These are phyloP conservation scores for Pseudozyma thailandica DNA, from an alignment of 1,284 basidiomycete genomes.

Conservation along the genomic window DNA sequence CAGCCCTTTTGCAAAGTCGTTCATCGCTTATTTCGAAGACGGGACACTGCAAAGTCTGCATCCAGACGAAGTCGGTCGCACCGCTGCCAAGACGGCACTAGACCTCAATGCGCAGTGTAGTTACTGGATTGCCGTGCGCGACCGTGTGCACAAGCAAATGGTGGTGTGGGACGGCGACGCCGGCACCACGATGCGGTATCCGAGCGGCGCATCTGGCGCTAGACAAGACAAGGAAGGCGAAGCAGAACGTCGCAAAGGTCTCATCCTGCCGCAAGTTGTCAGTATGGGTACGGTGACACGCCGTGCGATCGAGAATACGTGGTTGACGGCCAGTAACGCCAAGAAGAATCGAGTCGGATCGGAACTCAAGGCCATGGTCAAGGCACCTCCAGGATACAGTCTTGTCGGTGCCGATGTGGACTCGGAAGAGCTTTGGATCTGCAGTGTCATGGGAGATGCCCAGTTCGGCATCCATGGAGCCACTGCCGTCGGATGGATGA, in stretches of 20 bases:
- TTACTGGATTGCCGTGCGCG: constrained; percentile 96
- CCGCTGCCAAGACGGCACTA: constrained; percentile 83
- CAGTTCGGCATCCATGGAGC: constrained; percentile 98
- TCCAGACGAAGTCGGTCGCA: constrained; percentile 71
- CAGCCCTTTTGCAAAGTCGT: constrained; percentile 87
- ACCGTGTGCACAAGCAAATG: constrained; percentile 91
- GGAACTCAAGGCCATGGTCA: constrained; percentile 96
- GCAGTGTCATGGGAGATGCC: constrained; percentile 97
- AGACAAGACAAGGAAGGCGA: constrained; percentile 30
- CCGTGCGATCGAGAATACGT: constrained; percentile 96
- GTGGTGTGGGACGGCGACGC: constrained; percentile 81
- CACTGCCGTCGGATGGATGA: constrained; percentile 99
- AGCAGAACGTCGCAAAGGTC: constrained; percentile 76
- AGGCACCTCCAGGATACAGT: constrained; percentile 89
- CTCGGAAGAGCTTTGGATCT: constrained; percentile 99
- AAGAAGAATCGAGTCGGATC: constrained; percentile 97
- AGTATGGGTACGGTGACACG: constrained; percentile 99
- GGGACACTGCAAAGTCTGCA: constrained; percentile 71
- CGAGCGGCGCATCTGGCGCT: constrained; percentile 47
- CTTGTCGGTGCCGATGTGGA: constrained; percentile 99
- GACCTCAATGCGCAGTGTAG: constrained; percentile 94
- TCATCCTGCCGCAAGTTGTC: constrained; percentile 95
- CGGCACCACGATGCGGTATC: constrained; percentile 69
- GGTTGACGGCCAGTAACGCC: constrained; percentile 97
- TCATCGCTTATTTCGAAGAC: constrained; percentile 86